These are phyloP conservation scores for Hymenoscyphus infarciens DNA, from an alignment of 2,329 filamentous ascomycete genomes.

Conservation along the genomic window DNA sequence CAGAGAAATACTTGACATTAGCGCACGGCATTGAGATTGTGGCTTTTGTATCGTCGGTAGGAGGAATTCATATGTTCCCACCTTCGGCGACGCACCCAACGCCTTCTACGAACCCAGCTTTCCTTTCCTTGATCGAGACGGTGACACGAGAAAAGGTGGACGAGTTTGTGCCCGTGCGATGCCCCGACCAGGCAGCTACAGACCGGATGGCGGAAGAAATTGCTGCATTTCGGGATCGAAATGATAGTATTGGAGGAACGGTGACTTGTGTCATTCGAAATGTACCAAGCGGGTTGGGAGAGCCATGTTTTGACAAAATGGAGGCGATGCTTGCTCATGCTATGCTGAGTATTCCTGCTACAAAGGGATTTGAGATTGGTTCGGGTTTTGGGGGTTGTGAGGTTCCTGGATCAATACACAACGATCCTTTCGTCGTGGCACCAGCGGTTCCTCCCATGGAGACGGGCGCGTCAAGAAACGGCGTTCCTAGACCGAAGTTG, in stretches of 20 bases:
- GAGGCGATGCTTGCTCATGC: constrained; percentile 88
- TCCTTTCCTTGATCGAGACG: constrained; percentile 67
- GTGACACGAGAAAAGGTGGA: constrained; percentile 78
- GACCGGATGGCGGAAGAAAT: constrained; percentile 76
- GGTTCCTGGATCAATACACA: constrained; percentile 84
- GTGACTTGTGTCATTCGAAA: constrained; percentile 93
- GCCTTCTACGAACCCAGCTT: constrained; percentile 71
- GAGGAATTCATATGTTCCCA: constrained; percentile 72
- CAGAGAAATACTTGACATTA: constrained; percentile 83
- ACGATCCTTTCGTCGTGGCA: constrained; percentile 73
- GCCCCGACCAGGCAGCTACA: constrained; percentile 64
- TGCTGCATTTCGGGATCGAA: constrained; percentile 68
- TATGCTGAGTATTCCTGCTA: constrained; percentile 92
- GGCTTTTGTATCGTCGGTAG: constrained; percentile 84
- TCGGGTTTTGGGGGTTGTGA: constrained; percentile 87
- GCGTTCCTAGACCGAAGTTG: constrained; percentile 56
- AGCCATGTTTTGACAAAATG: constrained; percentile 93
- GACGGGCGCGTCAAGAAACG: constrained; percentile 43
- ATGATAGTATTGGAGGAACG: constrained; percentile 91
- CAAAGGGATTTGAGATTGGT: constrained; percentile 93
- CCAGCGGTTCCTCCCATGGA: constrained; percentile 43
- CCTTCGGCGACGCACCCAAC: constrained; percentile 65
- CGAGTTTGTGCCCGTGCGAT: constrained; percentile 78
- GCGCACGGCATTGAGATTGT: constrained; percentile 87
- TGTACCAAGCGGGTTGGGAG: constrained; percentile 78